These are phyloP conservation scores for Colletotrichum horii DNA, from an alignment of 2,329 filamentous ascomycete genomes.

Conservation along the genomic window DNA sequence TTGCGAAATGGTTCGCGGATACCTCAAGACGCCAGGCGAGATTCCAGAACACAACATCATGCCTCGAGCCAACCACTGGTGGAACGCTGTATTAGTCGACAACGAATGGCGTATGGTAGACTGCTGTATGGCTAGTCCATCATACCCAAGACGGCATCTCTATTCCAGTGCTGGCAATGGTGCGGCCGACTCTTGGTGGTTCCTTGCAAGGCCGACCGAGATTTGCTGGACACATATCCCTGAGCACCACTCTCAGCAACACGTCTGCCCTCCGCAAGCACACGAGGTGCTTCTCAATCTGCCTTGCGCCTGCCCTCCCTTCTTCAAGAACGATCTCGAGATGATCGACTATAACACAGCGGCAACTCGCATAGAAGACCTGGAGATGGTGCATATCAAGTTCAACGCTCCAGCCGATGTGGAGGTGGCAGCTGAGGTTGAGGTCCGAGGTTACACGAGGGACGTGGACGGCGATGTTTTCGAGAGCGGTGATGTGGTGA, in stretches of 20 bases:
- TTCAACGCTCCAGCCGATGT: conserved; percentile 88
- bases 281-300: conserved; percentile 86
- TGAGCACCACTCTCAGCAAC: conserved; percentile 85
- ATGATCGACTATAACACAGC: conserved; percentile 93
- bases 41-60: conserved; percentile 79
- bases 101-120: conserved; percentile 97
- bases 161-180: conserved; percentile 77
- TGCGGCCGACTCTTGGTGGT: conserved; percentile 88
- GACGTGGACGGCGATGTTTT: conserved; percentile 92
- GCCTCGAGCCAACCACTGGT: conserved; percentile 94
- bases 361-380: conserved; percentile 81
- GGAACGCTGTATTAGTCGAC: conserved; percentile 94
- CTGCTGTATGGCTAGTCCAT: conserved; percentile 88
- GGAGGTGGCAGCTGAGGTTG: conserved; percentile 90
- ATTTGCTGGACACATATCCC: conserved; percentile 97
- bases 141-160: conserved; percentile 77
- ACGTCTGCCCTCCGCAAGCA: conserved; percentile 86
- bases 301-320: conserved; percentile 84
- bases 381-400: conserved; percentile 92
- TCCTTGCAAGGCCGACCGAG: conserved; percentile 86
- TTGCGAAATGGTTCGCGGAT: conserved; percentile 86
- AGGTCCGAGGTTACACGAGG: conserved; percentile 78
- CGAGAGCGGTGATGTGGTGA: conserved; percentile 86
- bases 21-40: conserved; percentile 90
- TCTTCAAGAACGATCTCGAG: conserved; percentile 81